These are phyloP conservation scores for Candida loeiensis DNA, from an alignment of 805 yeast species.

Conservation along the genomic window DNA sequence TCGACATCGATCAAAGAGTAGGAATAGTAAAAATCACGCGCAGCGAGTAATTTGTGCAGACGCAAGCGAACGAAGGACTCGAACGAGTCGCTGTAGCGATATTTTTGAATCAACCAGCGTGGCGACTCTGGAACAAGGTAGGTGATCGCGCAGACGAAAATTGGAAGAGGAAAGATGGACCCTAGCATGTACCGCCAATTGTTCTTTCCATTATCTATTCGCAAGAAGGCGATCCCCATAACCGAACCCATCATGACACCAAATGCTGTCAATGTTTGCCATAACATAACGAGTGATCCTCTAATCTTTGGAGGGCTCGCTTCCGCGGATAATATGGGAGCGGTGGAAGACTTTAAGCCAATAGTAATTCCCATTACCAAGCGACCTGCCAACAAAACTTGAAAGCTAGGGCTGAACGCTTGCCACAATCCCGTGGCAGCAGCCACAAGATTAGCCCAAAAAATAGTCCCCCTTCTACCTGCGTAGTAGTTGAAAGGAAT, in stretches of 20 bases:
- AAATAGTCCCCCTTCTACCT: constrained; percentile 13
- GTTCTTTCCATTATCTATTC: constrained; percentile 1
- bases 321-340: constrained; percentile 15
- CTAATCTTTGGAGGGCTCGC: constrained; percentile 14
- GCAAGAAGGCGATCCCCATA: constrained; percentile 11
- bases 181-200: constrained; percentile 18
- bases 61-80: constrained; percentile 12
- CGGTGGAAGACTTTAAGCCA: constrained; percentile 15
- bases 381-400: constrained; percentile 12
- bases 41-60: constrained; percentile 9
- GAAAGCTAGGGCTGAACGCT: constrained; percentile 12
- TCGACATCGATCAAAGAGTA: constrained; percentile 10
- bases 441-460: constrained; percentile 11
- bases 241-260: constrained; percentile 17
- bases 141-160: constrained; percentile 12
- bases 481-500: constrained; percentile 9
- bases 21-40: constrained; percentile 14
- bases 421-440: constrained; percentile 14
- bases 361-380: constrained; percentile 15
- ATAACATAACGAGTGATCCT: constrained; percentile 14
- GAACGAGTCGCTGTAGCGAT: constrained; percentile 15
- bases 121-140: constrained; percentile 24
- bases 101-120: constrained; percentile 20
- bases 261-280: constrained; percentile 17
- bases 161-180: constrained; percentile 11